A percentile compares a stretch with the other conserved stretches of the same genome.
These are phyloP conservation scores for Tolypocladium inflatum DNA, from an alignment of 2,329 filamentous ascomycete species.

Conservation along the genomic window DNA sequence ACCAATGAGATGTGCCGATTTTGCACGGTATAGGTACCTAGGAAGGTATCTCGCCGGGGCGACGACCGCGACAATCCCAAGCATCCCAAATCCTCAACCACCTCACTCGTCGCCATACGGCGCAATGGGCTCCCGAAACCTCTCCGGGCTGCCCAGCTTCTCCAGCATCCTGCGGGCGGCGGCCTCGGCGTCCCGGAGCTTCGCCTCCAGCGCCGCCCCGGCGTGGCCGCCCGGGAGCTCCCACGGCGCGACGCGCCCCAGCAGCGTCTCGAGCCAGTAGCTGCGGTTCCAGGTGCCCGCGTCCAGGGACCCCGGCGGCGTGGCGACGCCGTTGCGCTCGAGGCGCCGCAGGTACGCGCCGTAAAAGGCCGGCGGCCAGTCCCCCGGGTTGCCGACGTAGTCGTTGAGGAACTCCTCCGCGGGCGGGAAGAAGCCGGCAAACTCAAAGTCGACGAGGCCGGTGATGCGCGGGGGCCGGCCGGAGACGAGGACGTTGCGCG, in stretches of 20 bases:
- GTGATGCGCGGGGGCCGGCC: slow-evolving; percentile 7
- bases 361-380: slow-evolving; percentile 7
- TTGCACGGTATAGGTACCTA: not conserved
- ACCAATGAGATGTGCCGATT: slow-evolving; percentile 13
- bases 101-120: not conserved
- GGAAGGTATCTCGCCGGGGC: not conserved
- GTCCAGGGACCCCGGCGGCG: not conserved
- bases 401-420: slow-evolving; percentile 11
- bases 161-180: not conserved
- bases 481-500: slow-evolving; percentile 11
- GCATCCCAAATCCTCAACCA: too few species aligned
- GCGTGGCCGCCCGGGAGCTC: slow-evolving; percentile 3
- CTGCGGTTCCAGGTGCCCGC: slow-evolving; percentile 1
- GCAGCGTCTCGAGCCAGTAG: slow-evolving; percentile 1
- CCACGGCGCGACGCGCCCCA: slow-evolving; percentile 6
- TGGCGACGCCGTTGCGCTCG: slow-evolving; percentile 1
- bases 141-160: not conserved
- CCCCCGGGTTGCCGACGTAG: slow-evolving; percentile 2
- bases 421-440: slow-evolving; percentile 12
- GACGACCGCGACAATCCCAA: too few species aligned
- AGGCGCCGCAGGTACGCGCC: slow-evolving; percentile 5
- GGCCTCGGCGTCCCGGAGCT: not conserved
- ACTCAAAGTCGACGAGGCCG: slow-evolving; percentile 14
- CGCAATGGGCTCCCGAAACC: not conserved
- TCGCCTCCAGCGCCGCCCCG: not conserved